Evolutionary conservation across 495 filamentous ascomycete species (phyloP), one percentile per base, ranked within the genome.

Genomic region (Aspergillus funiculosus): DNA sequence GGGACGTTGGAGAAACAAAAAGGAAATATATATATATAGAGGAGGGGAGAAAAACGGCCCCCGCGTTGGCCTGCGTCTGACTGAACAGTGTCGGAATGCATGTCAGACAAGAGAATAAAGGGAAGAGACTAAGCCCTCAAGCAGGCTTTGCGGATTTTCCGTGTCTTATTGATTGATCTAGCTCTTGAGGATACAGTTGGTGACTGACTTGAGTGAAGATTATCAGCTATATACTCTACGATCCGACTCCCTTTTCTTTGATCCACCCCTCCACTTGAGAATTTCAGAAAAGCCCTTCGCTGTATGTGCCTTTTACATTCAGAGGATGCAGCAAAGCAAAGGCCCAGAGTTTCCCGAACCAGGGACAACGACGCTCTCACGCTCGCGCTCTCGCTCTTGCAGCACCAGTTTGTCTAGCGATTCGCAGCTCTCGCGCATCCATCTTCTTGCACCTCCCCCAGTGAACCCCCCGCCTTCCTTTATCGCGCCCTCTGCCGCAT

Each of bases 401-500:
- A 72, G 67, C 40, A 67, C 66, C 47, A 70, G 66, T 48, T 43
- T 72, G 30, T 74, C 69, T 44, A 74, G 63, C 41, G 68, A 72
- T 64, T 58, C 64, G 48, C 62, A 66, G 43, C 55, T 64, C 44
- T 61, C 60, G 49, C 60, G 65, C 48, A 56, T 60, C 53, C 66
- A 50, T 54, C 67, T 58, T 64, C 83, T 52, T 69, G 81, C 69
- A 71, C 83, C 60, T 71, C 85, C 59, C 77, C 81, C 75, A n/a
- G 78, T 89, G 29, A 79, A 80, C 28, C 92, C 94, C 2, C 71
- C 86, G 48, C 82, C 94, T 19, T 87, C 78, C 14, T 99, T 92
- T 64, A 91, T 99, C 58, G 89, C 92, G 29, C 72, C 85, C 5
- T 83, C 87, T 21, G 89, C 90, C 37, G 94, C 90, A 21, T 87